Percentiles rank a stretch among this genome's conserved stretches.
Evolutionary conservation across 1,284 basidiomycete genomes (phyloP).

Genomic region (Sphaerobolus stellatus): DNA sequence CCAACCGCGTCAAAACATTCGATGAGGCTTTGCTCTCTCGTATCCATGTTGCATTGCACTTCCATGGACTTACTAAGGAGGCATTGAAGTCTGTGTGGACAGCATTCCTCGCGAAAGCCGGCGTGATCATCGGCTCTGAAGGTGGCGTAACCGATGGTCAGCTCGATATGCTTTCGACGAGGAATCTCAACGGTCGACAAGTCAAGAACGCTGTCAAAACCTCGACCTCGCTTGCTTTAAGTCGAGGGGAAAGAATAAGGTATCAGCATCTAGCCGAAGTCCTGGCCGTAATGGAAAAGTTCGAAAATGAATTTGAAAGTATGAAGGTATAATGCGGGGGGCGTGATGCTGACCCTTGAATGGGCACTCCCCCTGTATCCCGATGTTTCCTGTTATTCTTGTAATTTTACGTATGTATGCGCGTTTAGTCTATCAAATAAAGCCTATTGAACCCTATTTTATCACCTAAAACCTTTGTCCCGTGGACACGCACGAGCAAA

Average conservation of each 20-base stretch:
- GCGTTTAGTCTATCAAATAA: no score
- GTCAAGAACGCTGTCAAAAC: slow-evolving; percentile 66
- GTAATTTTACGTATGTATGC: no score
- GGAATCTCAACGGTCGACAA: slow-evolving; percentile 57
- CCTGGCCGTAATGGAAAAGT: slow-evolving; percentile 59
- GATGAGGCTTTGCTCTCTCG: slow-evolving; percentile 70
- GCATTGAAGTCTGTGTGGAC: slow-evolving; percentile 55
- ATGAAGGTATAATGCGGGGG: no score
- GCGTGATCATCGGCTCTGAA: slow-evolving; percentile 27
- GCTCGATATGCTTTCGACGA: slow-evolving; percentile 43
- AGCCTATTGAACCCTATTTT: no score
- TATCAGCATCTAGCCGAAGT: slow-evolving; percentile 54
- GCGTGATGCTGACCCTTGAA: no score
- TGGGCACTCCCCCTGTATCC: no score
- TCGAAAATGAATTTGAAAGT: slow-evolving; percentile 48
- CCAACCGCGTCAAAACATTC: slow-evolving; percentile 61
- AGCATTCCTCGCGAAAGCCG: slow-evolving; percentile 53
- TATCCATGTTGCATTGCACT: slow-evolving; percentile 63
- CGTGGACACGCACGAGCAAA: no score
- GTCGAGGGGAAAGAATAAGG: slow-evolving; percentile 42
- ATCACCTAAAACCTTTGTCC: no score
- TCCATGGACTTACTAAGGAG: slow-evolving; percentile 47
- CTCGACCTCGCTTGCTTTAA: slow-evolving; percentile 54
- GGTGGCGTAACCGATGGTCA: slow-evolving; percentile 39
- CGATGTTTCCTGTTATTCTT: no score